Evolutionary conservation across 2,329 filamentous ascomycete species (phyloP), one percentile per base, ranked within the genome.

Genomic region (Colletotrichum endophyticum): DNA sequence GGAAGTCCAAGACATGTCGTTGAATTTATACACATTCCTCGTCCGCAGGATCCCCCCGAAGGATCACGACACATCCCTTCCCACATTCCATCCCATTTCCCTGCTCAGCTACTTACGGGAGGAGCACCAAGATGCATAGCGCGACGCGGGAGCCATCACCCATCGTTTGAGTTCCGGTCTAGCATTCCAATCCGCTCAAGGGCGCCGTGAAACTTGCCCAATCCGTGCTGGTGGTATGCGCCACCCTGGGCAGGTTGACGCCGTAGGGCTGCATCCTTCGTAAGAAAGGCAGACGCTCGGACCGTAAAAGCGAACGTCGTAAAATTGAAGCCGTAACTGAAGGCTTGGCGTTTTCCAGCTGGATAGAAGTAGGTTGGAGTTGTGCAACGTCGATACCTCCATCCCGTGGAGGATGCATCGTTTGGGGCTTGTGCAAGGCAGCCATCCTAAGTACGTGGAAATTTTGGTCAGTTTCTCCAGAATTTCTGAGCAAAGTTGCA

Each of bases 191-290:
- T 57, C 66, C 30, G 66, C 49, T 22, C 28, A 32, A 36, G 22
- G 59, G 28, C 63, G 13, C 8, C 3, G 12, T 49, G 25, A 27
- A 53, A 53, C 36, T 34, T 36, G 53, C 22, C 66, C 66, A 69
- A 69, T 69, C 27, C 12, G 22, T 9, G 16, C 36, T 28, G 66
- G 25, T 5, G 8, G 30, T 8, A n/a, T 19, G 32, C 66, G 49
- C 66, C 66, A 61, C 22, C 16, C 8, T 19, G 22, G 49, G 16
- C 39, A 44, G n/a, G 22, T 28, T 25, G 15, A 25, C 28, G 44
- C 39, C 28, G 49, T 68, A 68, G 66, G 66, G 49, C 53, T 69
- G 66, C 66, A 69, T 69, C 66, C 66, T 69, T 16, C 66, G 53
- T 61, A 69, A 61, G 22, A 27, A 34, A 49, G 16, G 53, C 25